phyloP scores from a whole-genome alignment of 2,329 filamentous ascomycete genomes.

The Calcarisporium arbuscula region DNA sequence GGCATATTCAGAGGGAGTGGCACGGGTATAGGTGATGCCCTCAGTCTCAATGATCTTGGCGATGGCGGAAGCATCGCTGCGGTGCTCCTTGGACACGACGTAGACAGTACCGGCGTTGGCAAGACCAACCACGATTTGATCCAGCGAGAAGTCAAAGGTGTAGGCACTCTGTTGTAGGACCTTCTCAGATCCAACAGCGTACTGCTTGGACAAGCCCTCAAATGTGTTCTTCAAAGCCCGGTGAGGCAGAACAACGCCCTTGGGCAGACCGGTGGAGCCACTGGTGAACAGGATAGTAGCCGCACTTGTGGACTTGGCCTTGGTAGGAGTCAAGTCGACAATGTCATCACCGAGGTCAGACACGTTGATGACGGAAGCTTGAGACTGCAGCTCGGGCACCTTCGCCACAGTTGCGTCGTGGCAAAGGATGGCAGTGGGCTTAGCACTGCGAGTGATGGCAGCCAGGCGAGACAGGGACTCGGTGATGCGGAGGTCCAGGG shows the following conservation, averaged over 20 bases:
- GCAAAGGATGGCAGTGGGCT: slow-evolving; percentile 19
- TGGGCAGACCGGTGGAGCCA: slow-evolving; percentile 29
- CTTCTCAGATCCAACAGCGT: slow-evolving; percentile 15
- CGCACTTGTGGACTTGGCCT: too few relatives aligned
- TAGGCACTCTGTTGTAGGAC: slow-evolving; percentile 33
- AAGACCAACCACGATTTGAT: slow-evolving; percentile 29
- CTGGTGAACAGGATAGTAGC: slow-evolving; percentile 29
- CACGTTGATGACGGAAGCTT: too few relatives aligned
- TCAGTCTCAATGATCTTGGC: slow-evolving; percentile 19
- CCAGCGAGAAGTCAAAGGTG: slow-evolving; percentile 34
- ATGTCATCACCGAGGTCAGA: too few relatives aligned
- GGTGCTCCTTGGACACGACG: slow-evolving; percentile 21
- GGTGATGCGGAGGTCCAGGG: slow-evolving; percentile 30
- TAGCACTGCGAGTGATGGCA: slow-evolving; percentile 16
- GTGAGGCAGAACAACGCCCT: slow-evolving; percentile 31
- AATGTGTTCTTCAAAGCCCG: slow-evolving; percentile 21
- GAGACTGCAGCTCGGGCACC: too few relatives aligned
- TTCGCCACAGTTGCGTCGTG: slow-evolving; percentile 7
- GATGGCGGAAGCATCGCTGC: slow-evolving; percentile 19
- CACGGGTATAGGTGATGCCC: slow-evolving; percentile 22
- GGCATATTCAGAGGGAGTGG: neutral
- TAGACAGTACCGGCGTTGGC: slow-evolving; percentile 28
- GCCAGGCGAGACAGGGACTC: slow-evolving; percentile 21
- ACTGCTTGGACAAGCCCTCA: slow-evolving; percentile 13
- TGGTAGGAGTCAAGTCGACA: too few relatives aligned